Base-by-base conservation (phyloP, 2,329 filamentous ascomycete species). In the Fusarium clavum region DNA sequence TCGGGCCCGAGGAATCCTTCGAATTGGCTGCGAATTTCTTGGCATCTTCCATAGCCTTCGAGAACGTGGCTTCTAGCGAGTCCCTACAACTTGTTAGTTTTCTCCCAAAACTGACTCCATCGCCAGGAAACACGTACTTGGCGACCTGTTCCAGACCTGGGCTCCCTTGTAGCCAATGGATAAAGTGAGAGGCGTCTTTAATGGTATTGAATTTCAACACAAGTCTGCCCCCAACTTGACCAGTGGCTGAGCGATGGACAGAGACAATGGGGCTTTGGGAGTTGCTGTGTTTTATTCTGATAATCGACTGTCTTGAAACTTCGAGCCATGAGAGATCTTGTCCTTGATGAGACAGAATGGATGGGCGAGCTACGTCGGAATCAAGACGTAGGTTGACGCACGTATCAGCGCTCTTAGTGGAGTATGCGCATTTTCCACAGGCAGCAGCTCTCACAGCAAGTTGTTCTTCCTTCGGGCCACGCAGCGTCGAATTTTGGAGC, bases 381-480 rank as follows among this genome's bases (percentile, higher is more conserved):
- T 24, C 56, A 18, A 74, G 55, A 34, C 18, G 45, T 20, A 75
- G 51, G 18, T 24, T 52, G 38, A 70, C 34, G 11, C 14, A 16
- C 4, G 54, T 44, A 10, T 38, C 16, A 22, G 53, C 24, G 14
- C 48, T 38, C 13, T 24, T 9, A 13, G 14, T 5, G 25, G 40
- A 48, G 45, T 57, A 74, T 8, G 18, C 18, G 8, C 25, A 43
- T 18, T n/a, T 62, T 25, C 77, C 75, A 38, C 69, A 75, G 8
- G 70, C 68, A n/a, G 79, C 79, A 46, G 56, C 67, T 13, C 27
- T 61, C 25, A 80, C 27, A 4, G 11, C 16, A n/a, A 75, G 44
- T 1, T 47, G 48, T 4, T n/a, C 45, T 6, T 10, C 8, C 13
- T 22, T 30, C 20, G 46, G 38, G 22, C 14, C 25, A n/a, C 24